These are phyloP conservation scores for Niveomyces coronatus DNA, from an alignment of 2,329 filamentous ascomycete species.

Conservation along the genomic window DNA sequence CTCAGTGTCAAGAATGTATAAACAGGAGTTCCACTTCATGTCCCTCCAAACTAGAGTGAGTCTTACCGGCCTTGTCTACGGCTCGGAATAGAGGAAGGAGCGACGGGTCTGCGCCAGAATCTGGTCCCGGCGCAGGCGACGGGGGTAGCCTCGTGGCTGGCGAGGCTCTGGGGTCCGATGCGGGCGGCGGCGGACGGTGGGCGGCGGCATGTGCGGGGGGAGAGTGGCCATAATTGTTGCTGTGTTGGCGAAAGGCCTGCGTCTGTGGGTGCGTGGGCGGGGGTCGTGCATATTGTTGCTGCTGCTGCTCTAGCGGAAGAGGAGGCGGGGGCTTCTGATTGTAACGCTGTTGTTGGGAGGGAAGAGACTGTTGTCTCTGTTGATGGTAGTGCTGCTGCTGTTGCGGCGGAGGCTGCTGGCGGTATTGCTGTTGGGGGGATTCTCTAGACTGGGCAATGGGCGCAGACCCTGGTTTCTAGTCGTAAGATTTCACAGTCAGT, in stretches of 20 bases:
- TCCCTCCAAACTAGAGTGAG: background rate
- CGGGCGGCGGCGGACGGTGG: slow-evolving; percentile 30
- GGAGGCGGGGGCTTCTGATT: slow-evolving; percentile 38
- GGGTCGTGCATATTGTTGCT: slow-evolving; percentile 12
- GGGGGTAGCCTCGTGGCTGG: slow-evolving; percentile 53
- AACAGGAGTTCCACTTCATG: no score
- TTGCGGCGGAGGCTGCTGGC: slow-evolving; percentile 12
- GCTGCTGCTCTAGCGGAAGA: slow-evolving; percentile 23
- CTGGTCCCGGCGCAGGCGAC: slow-evolving; percentile 45
- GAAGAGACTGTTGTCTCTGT: no score
- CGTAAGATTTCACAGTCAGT: slow-evolving; percentile 8
- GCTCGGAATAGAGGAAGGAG: slow-evolving; percentile 80
- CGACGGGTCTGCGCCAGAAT: slow-evolving; percentile 52
- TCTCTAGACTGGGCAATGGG: slow-evolving; percentile 7
- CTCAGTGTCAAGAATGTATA: no score
- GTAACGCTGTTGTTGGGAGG: slow-evolving; percentile 28
- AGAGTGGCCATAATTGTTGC: slow-evolving; percentile 34
- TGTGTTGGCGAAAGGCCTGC: slow-evolving; percentile 15
- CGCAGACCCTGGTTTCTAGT: slow-evolving; percentile 26
- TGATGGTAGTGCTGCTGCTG: slow-evolving; percentile 16
- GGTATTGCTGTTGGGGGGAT: slow-evolving; percentile 13
- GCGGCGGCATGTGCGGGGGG: slow-evolving; percentile 34
- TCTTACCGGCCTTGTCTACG: slow-evolving; percentile 69
- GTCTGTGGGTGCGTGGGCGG: slow-evolving; percentile 12
- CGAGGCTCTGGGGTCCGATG: slow-evolving; percentile 40